Percentiles rank a stretch among this genome's conserved stretches.
Conservation (phyloP, 495 filamentous ascomycete genomes). For the Aspergillus ellipticus region DNA sequence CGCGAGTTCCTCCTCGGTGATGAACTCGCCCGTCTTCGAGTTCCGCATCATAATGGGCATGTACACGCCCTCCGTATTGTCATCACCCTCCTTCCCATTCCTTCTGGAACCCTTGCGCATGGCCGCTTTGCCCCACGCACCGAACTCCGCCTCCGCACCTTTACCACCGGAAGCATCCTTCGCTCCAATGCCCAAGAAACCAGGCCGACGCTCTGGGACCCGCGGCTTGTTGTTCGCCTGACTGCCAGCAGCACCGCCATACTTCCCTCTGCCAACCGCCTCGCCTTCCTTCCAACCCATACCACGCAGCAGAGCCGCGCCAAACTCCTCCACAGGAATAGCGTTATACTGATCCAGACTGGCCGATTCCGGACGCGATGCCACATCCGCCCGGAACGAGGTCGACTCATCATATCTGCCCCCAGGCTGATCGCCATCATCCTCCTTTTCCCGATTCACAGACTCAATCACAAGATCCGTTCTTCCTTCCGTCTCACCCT, state of each 20-base stretch:
- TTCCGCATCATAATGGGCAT: slow-evolving; percentile 65
- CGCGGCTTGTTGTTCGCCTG: slow-evolving; percentile 36
- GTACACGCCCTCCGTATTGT: slow-evolving; percentile 52
- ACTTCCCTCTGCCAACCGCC: slow-evolving; percentile 55
- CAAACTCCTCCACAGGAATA: slow-evolving; percentile 91
- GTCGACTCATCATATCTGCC: slow-evolving; percentile 57
- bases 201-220: slow-evolving; percentile 63
- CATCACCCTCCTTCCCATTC: slow-evolving; percentile 35
- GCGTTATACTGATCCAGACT: slow-evolving; percentile 80
- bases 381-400: slow-evolving; percentile 64
- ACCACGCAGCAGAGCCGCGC: slow-evolving; percentile 76
- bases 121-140: slow-evolving; percentile 67
- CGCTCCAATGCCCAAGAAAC: slow-evolving; percentile 81
- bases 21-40: slow-evolving; percentile 60
- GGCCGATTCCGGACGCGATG: slow-evolving; percentile 68
- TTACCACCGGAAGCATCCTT: slow-evolving; percentile 55
- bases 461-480: slow-evolving; percentile 61
- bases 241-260: slow-evolving; percentile 27
- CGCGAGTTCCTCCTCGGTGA: slow-evolving; percentile 61
- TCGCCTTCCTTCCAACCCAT: slow-evolving; percentile 96
- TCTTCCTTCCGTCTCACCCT: slow-evolving; percentile 44
- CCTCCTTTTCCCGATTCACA: slow-evolving; percentile 8
- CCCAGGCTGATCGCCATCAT: slow-evolving; percentile 29
- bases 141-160: slow-evolving; percentile 71
- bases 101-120: slow-evolving; percentile 55